Conservation (phyloP, 1,284 basidiomycete species). For the Ustilago nuda region DNA sequence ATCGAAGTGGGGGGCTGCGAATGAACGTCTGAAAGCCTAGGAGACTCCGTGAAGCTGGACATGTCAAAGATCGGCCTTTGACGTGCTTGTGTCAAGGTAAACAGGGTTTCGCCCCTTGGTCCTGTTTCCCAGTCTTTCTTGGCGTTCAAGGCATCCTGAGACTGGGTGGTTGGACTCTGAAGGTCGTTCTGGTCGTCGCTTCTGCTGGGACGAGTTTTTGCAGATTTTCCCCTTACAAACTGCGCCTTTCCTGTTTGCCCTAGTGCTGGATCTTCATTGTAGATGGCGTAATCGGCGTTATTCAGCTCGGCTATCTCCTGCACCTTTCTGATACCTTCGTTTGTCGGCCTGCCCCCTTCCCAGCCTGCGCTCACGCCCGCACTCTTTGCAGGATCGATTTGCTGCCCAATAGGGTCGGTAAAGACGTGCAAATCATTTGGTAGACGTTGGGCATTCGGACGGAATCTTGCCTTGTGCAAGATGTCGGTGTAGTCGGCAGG, state of each 20-base stretch:
- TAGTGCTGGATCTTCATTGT: neutral
- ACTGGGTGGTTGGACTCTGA: neutral
- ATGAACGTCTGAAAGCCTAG: neutral
- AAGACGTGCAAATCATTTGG: neutral
- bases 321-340: conserved; percentile 4
- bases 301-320: conserved; percentile 8
- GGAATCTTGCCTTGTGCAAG: neutral
- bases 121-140: neutral
- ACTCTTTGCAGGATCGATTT: neutral
- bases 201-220: neutral
- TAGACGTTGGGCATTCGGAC: neutral
- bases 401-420: neutral
- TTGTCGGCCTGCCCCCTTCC: conserved; percentile 5
- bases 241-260: neutral
- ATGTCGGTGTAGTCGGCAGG: conserved; percentile 19
- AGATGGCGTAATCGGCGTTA: conserved; percentile 13
- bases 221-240: neutral
- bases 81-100: neutral
- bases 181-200: neutral
- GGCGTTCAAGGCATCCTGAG: neutral
- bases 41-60: neutral
- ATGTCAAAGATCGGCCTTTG: neutral
- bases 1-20: neutral
- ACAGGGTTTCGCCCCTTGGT: neutral
- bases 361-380: neutral